phyloP scores from a whole-genome alignment of 2,329 filamentous ascomycete species.

The Penicillium sumatraense region DNA sequence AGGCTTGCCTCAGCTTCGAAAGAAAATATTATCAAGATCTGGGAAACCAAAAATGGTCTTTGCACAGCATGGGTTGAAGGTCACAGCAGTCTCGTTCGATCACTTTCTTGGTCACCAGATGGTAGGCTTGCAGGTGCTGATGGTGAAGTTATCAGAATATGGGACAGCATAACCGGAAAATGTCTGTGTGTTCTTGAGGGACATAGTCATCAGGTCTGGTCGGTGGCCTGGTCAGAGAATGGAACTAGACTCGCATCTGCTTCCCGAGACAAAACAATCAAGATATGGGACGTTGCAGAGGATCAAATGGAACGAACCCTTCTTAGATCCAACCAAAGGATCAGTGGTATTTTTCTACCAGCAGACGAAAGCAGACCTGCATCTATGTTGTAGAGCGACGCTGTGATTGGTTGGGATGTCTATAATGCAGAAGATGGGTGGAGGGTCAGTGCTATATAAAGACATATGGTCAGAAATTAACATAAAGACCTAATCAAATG shows the following conservation, averaged over 20 bases:
- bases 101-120: slow-evolving; percentile 2
- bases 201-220: background rate
- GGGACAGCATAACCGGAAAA: background rate
- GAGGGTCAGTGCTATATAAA: too few species aligned
- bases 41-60: background rate
- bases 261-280: slow-evolving; percentile 2
- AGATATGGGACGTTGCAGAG: slow-evolving; percentile 4
- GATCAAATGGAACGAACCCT: background rate
- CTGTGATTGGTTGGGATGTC: background rate
- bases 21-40: slow-evolving; percentile 3
- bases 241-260: slow-evolving; percentile 2
- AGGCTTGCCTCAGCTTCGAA: slow-evolving; percentile 1
- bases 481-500: too few species aligned
- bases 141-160: slow-evolving; percentile 1
- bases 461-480: too few species aligned
- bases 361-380: background rate
- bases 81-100: background rate
- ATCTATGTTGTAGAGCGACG: background rate
- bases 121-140: slow-evolving; percentile 1
- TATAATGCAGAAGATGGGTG: background rate
- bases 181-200: background rate
- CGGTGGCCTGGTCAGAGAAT: slow-evolving; percentile 1
- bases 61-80: background rate
- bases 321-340: background rate
- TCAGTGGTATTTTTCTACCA: background rate